Conservation (phyloP, 768 basidiomycete species). For the Candolleomyces eurysporus region DNA sequence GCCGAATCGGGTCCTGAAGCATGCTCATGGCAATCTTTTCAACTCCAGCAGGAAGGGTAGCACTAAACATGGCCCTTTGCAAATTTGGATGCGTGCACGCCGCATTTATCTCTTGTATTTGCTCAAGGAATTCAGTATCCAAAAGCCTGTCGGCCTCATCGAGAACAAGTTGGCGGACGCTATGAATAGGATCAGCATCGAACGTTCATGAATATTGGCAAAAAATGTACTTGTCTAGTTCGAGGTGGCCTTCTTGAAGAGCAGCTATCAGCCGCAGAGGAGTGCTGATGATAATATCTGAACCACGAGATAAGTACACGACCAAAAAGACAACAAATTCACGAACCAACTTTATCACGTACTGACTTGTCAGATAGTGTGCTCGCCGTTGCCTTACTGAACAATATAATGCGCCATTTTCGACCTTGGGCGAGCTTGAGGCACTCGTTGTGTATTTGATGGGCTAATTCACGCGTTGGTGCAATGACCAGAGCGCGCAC, state of each 20-base stretch:
- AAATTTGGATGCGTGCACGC: constrained; percentile 67
- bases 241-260: constrained; percentile 63
- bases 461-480: constrained; percentile 93
- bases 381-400: constrained; percentile 87
- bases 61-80: constrained; percentile 91
- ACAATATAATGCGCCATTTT: constrained; percentile 80
- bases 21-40: constrained; percentile 88
- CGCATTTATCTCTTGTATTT: constrained; percentile 83
- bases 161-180: constrained; percentile 81
- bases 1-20: constrained; percentile 81
- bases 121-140: constrained; percentile 83
- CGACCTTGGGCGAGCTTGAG: constrained; percentile 76
- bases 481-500: constrained; percentile 80
- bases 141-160: constrained; percentile 93
- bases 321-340: constrained; percentile 4
- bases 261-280: constrained; percentile 86
- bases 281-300: constrained; percentile 91
- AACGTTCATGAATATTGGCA: not conserved
- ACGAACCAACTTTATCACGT: constrained; percentile 74
- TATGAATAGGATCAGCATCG: constrained; percentile 26
- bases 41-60: constrained; percentile 85
- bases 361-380: constrained; percentile 72
- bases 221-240: constrained; percentile 65
- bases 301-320: constrained; percentile 4
- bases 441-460: constrained; percentile 93